Evolutionary conservation across 2,329 filamentous ascomycete species (phyloP).

Genomic region (Pseudogymnoascus pannorum): DNA sequence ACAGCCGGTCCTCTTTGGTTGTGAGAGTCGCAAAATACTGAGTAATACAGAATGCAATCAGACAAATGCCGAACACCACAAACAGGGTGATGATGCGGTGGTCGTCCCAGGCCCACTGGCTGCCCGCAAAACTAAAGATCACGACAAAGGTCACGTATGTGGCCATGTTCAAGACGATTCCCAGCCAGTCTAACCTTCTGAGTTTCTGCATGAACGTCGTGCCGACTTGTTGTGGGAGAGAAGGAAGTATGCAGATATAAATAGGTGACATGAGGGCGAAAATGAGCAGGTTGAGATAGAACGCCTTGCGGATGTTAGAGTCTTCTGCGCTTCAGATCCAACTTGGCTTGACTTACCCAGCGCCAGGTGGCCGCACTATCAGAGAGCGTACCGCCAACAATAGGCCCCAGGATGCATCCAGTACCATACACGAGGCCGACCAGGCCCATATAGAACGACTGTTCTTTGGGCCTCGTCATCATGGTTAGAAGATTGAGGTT

Average conservation of each 20-base stretch:
- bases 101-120: constrained; percentile 41
- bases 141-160: constrained; percentile 38
- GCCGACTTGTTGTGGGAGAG: constrained; percentile 29
- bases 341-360: constrained; percentile 16
- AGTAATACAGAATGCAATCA: constrained; percentile 39
- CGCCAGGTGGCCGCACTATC: constrained; percentile 35
- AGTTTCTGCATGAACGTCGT: constrained; percentile 18
- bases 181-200: constrained; percentile 38
- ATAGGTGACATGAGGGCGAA: constrained; percentile 24
- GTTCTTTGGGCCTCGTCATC: constrained; percentile 27
- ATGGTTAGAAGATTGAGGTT: constrained; percentile 25
- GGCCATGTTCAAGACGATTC: constrained; percentile 37
- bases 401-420: constrained; percentile 34
- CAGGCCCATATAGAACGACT: constrained; percentile 28
- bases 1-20: constrained; percentile 34
- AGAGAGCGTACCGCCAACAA: constrained; percentile 31
- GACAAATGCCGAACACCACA: constrained; percentile 37
- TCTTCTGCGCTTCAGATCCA: too few relatives aligned
- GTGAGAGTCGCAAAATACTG: constrained; percentile 42
- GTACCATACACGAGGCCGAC: constrained; percentile 31
- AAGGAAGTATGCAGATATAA: constrained; percentile 33
- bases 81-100: constrained; percentile 40
- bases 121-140: constrained; percentile 44
- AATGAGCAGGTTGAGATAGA: constrained; percentile 29
- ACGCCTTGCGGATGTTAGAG: constrained; percentile 22